Percentiles rank a stretch among this genome's conserved stretches.
Evolutionary conservation across 352 stramenopile species (phyloP).

Genomic region (Globisporangium alternatum): DNA sequence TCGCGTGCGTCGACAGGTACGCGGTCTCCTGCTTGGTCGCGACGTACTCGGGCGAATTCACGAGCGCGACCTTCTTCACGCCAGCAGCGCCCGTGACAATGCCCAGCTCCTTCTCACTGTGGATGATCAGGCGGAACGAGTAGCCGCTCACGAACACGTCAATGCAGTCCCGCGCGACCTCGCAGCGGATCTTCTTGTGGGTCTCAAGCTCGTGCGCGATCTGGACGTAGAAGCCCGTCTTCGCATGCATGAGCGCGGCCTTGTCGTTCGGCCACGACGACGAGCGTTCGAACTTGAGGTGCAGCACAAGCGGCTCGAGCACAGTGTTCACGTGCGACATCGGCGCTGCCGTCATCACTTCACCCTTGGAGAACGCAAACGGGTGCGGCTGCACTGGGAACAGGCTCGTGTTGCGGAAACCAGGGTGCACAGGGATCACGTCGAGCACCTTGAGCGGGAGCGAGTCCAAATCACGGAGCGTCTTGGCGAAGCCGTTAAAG

Average conservation of each 20-base stretch:
- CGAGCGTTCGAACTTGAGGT: constrained; percentile 83
- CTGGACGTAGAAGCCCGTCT: constrained; percentile 89
- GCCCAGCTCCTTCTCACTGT: constrained; percentile 71
- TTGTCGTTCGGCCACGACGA: constrained; percentile 86
- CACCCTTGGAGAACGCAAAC: constrained; percentile 75
- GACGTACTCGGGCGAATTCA: constrained; percentile 65
- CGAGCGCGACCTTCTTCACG: constrained; percentile 51
- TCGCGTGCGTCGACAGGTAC: constrained; percentile 67
- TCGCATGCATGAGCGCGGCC: constrained; percentile 73
- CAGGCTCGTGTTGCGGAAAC: constrained; percentile 86
- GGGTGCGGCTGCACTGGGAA: constrained; percentile 83
- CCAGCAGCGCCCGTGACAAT: constrained; percentile 59
- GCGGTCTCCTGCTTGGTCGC: constrained; percentile 54
- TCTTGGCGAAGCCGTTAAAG: constrained; percentile 82
- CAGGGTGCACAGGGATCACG: constrained; percentile 70
- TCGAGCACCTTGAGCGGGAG: constrained; percentile 86
- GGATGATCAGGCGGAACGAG: constrained; percentile 79
- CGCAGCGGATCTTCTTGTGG: constrained; percentile 54
- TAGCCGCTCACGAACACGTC: constrained; percentile 85
- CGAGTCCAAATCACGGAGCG: constrained; percentile 68
- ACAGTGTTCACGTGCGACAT: constrained; percentile 71
- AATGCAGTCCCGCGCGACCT: constrained; percentile 67
- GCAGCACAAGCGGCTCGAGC: constrained; percentile 64
- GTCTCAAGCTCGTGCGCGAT: constrained; percentile 80
- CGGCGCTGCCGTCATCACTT: constrained; percentile 48